These are phyloP conservation scores for Aspergillus ostianus DNA, from an alignment of 495 filamentous ascomycete species.

Conservation along the genomic window DNA sequence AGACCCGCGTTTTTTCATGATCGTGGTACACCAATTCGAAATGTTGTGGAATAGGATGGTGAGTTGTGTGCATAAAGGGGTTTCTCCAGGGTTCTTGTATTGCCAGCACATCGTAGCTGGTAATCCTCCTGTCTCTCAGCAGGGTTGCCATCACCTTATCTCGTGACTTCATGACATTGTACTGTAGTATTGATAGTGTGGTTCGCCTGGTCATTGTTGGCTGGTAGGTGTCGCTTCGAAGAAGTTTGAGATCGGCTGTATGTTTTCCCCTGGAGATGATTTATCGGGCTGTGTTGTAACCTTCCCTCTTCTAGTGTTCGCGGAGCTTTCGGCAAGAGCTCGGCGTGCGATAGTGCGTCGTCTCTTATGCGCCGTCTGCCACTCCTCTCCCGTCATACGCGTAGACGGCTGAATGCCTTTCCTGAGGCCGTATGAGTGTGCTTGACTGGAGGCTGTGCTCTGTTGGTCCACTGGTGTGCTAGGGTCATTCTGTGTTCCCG, in stretches of 20 bases:
- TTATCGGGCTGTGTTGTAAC: conserved; percentile 4
- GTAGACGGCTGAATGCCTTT: background rate
- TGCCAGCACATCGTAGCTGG: conserved; percentile 6
- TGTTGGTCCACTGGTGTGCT: conserved; percentile 2
- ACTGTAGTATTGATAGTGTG: conserved; percentile 7
- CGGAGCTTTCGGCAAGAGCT: conserved; percentile 7
- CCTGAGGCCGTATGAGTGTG: background rate
- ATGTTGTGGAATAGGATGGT: conserved; percentile 9
- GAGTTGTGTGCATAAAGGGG: conserved; percentile 8
- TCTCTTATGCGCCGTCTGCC: conserved; percentile 7
- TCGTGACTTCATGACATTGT: conserved; percentile 10
- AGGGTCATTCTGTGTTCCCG: background rate
- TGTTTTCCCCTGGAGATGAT: conserved; percentile 8
- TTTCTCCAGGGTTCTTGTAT: conserved; percentile 13
- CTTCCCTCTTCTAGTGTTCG: conserved; percentile 7
- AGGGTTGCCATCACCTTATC: conserved; percentile 11
- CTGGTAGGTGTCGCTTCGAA: conserved; percentile 6
- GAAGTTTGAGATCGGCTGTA: conserved; percentile 8
- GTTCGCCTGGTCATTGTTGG: conserved; percentile 7
- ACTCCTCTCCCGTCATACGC: conserved; percentile 2
- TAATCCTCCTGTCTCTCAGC: conserved; percentile 8
- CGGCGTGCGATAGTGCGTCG: conserved; percentile 8
- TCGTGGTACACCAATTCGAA: conserved; percentile 9
- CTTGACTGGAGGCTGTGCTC: background rate
- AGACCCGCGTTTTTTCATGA: conserved; percentile 7